Evolutionary conservation across 176 grass and related monocot genomes (phyloP), one percentile per base, ranked within the genome.

Genomic region (Eleusine coracana): DNA sequence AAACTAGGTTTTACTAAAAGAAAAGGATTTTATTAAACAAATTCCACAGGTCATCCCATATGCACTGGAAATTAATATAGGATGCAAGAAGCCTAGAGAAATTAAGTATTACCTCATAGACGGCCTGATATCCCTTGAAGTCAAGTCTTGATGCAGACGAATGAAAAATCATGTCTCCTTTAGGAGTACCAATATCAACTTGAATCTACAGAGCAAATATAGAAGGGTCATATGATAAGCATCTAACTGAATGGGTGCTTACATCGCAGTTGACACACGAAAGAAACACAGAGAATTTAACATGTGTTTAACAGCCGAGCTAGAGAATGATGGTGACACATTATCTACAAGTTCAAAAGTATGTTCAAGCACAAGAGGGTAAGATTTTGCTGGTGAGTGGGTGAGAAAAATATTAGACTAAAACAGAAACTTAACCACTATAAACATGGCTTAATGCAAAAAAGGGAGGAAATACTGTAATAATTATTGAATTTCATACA

Each of bases 41-140:
- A 21, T 54, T 23, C 25, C 17, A 80, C 39, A 70, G 2, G 44
- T 11, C 17, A 66, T 9, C 17, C n/a, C 65, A 52, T 3, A 50
- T 50, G 48, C 3, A 50, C 67, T 45, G 7, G 42, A 66, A 27
- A 68, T 17, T 52, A 28, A 77, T 60, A 44, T 21, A 81, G 16
- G 36, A 81, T 76, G 76, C 10, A 31, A 59, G 44, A 89, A 76
- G 77, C 82, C 41, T 82, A 34, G 23, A 68, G 45, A 77, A 56
- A 85, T 28, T 62, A 73, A 72, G 85, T 73, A 81, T 44, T 59
- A 95, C 96, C 87, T 95, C 87, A 92, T 93, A 92, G 74, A 93
- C 91, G 10, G 85, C 88, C 79, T 84, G 87, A 83, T 93, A 98
- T 85, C 96, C 96, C 71, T 86, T 84, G 86, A 93, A 98, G 74